These are phyloP conservation scores for Lonicera japonica DNA, from an alignment of 129 eudicot genomes.

Conservation along the genomic window DNA sequence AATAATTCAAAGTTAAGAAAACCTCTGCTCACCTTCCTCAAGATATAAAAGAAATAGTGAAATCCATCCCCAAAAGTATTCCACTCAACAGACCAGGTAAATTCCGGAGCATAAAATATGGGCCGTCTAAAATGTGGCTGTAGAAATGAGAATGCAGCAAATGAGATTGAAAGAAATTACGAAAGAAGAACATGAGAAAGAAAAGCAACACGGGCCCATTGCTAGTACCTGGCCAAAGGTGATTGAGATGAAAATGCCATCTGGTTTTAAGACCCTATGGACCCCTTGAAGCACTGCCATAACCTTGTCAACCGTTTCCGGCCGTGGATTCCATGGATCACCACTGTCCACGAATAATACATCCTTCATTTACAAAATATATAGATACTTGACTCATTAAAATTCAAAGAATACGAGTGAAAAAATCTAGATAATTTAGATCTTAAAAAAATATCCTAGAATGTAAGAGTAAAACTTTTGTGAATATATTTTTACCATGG, in stretches of 20 bases:
- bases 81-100: conserved; percentile 85
- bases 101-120: conserved; percentile 57
- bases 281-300: conserved; percentile 87
- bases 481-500: conserved; percentile 50
- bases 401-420: conserved; percentile 6
- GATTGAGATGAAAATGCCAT: conserved; percentile 84
- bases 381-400: conserved; percentile 26
- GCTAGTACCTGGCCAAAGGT: conserved; percentile 85
- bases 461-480: background rate
- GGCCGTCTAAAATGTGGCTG: conserved; percentile 98
- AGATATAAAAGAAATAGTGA: conserved; percentile 81
- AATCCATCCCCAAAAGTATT: conserved; percentile 92
- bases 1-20: background rate
- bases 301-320: conserved; percentile 52
- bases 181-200: background rate
- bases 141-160: conserved; percentile 5
- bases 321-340: conserved; percentile 91
- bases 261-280: conserved; percentile 77
- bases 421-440: background rate
- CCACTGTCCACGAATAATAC: conserved; percentile 99
- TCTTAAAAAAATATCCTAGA: background rate
- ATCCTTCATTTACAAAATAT: conserved; percentile 66
- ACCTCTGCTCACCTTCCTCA: conserved; percentile 61
- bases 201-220: background rate
- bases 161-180: background rate